Conservation (phyloP, 2,329 filamentous ascomycete genomes). For the Fulvia fulva region DNA sequence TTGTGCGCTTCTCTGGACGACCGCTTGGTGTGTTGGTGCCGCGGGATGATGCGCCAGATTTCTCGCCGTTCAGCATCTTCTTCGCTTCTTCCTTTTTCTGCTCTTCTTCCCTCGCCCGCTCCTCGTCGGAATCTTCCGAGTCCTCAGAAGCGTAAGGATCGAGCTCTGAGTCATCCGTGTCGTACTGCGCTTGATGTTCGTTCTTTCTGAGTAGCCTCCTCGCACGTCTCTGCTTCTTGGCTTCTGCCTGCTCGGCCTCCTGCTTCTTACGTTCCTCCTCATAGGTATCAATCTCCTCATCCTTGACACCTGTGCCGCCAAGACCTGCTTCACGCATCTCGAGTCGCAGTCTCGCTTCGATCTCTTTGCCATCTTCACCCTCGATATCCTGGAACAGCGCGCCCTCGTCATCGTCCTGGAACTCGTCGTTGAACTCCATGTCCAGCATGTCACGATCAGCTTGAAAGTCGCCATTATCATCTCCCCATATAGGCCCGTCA, state of each 20-base stretch:
- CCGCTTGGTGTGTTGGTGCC: slow-evolving; percentile 66
- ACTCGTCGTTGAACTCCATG: slow-evolving; percentile 64
- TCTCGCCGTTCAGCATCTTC: slow-evolving; percentile 44
- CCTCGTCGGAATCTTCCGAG: slow-evolving; percentile 63
- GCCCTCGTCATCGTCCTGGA: slow-evolving; percentile 84
- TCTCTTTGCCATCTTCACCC: slow-evolving; percentile 64
- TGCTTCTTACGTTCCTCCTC: slow-evolving; percentile 62
- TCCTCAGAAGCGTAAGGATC: slow-evolving; percentile 48
- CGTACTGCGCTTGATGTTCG: slow-evolving; percentile 83
- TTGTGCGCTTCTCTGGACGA: slow-evolving; percentile 55
- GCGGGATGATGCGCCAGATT: slow-evolving; percentile 61
- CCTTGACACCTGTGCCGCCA: slow-evolving; percentile 56
- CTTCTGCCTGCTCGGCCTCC: slow-evolving; percentile 66
- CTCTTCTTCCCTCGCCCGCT: slow-evolving; percentile 55
- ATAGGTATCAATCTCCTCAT: slow-evolving; percentile 57
- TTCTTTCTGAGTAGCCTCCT: slow-evolving; percentile 78
- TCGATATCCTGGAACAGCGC: slow-evolving; percentile 76
- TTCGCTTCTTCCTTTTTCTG: slow-evolving; percentile 54
- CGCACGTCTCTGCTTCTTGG: slow-evolving; percentile 69
- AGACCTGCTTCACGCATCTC: slow-evolving; percentile 85
- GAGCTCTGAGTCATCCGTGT: slow-evolving; percentile 56
- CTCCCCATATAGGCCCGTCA: slow-evolving; percentile 38
- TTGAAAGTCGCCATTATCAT: slow-evolving; percentile 41
- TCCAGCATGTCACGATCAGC: slow-evolving; percentile 63
- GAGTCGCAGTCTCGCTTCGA: slow-evolving; percentile 62